These are phyloP conservation scores for Zea mays DNA, from an alignment of 176 grass and related monocot species.

Conservation along the genomic window Zm-B73-REFERENCE-NAM-5.0 NC_050102.1:147652001-147652500, in stretches of 20 bases:
- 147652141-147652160: constrained; percentile 37
- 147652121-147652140: constrained; percentile 9
- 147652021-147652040: constrained; percentile 84
- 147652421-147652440: background rate
- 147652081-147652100: constrained; percentile 61
- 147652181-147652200: constrained; percentile 52
- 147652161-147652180: constrained; percentile 15
- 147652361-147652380: background rate
- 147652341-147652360: constrained; percentile 33
- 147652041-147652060: constrained; percentile 69
- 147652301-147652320: constrained; percentile 22
- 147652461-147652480: constrained; percentile 29
- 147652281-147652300: constrained; percentile 19
- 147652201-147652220: constrained; percentile 47
- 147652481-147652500: background rate
- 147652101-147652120: constrained; percentile 21
- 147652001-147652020: constrained; percentile 84
- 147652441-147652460: constrained; percentile 23
- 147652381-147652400: constrained; percentile 16
- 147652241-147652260: constrained; percentile 27
- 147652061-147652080: constrained; percentile 69
- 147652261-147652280: constrained; percentile 40
- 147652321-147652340: background rate
- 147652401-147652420: constrained; percentile 15
- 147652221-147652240: constrained; percentile 3